A percentile compares a stretch with the other conserved stretches of the same genome.
These are phyloP conservation scores for Kwoniella bestiolae DNA, from an alignment of 768 basidiomycete species.

Conservation along the genomic window DNA sequence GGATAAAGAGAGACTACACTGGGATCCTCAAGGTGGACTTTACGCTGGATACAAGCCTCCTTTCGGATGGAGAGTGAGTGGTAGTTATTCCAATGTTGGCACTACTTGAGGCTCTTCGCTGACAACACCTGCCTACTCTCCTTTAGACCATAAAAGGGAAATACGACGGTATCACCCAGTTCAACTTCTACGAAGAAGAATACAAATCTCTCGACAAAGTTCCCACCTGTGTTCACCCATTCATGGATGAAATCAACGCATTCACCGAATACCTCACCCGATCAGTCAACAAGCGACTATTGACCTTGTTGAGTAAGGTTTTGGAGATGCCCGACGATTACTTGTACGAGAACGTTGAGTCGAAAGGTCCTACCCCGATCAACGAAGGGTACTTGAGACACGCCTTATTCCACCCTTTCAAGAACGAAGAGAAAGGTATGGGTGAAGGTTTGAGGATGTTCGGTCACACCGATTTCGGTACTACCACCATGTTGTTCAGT, in stretches of 20 bases:
- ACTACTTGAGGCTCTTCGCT: background rate
- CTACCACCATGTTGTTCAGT: conserved; percentile 44
- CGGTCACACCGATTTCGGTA: conserved; percentile 42
- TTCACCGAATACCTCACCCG: conserved; percentile 29
- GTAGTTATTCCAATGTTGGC: background rate
- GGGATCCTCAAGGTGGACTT: conserved; percentile 24
- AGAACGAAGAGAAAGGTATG: conserved; percentile 6
- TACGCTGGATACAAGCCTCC: conserved; percentile 29
- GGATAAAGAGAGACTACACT: conserved; percentile 27
- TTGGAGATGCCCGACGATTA: conserved; percentile 47
- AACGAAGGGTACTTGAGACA: conserved; percentile 41
- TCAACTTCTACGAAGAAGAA: conserved; percentile 28
- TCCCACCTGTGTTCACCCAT: conserved; percentile 18
- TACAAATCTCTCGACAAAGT: conserved; percentile 11
- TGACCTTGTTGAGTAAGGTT: conserved; percentile 41
- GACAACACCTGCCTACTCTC: background rate
- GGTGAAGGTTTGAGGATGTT: conserved; percentile 34
- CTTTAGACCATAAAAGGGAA: conserved; percentile 17
- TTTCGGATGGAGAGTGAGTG: conserved; percentile 24
- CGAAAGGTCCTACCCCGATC: conserved; percentile 24
- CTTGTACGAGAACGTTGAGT: conserved; percentile 43
- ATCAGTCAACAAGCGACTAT: conserved; percentile 41
- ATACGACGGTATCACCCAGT: conserved; percentile 20
- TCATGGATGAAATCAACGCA: conserved; percentile 27
- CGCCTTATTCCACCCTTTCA: conserved; percentile 37